These are phyloP conservation scores for Tetrahymena elliotti DNA, from an alignment of 73 alveolate genomes.

Conservation along the genomic window DNA sequence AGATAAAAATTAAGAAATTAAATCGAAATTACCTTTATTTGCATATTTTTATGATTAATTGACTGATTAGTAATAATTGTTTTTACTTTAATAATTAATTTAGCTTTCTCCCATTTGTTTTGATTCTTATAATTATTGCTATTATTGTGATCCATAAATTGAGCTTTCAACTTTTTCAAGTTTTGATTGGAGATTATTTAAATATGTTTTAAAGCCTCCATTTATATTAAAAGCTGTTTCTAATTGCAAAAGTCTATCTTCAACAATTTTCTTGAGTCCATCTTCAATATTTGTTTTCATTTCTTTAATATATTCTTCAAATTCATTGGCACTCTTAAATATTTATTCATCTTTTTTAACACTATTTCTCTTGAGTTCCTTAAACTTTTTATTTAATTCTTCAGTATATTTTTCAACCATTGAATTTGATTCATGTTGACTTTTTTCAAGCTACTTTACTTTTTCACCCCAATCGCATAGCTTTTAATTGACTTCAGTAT, in stretches of 20 bases:
- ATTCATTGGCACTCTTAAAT: background rate
- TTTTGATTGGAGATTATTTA: background rate
- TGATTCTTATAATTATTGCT: background rate
- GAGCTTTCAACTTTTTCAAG: background rate
- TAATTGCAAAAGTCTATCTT: background rate
- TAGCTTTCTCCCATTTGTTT: background rate
- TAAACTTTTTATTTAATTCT: background rate
- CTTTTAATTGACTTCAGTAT: background rate
- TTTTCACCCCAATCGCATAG: background rate
- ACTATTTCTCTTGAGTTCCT: background rate
- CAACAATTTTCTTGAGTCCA: background rate
- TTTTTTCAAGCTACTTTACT: background rate
- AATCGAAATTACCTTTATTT: background rate
- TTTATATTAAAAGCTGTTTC: background rate
- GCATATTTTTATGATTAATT: background rate
- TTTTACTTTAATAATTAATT: background rate
- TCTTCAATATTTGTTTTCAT: background rate
- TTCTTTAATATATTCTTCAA: background rate
- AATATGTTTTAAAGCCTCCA: background rate
- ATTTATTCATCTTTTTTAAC: background rate
- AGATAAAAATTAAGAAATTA: too few species aligned
- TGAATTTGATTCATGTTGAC: background rate
- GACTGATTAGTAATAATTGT: too few species aligned
- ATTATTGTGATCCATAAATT: background rate
- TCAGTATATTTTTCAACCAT: background rate